Evolutionary conservation across 176 grass and related monocot species (phyloP).

Genomic region (Carex littledalei): DNA sequence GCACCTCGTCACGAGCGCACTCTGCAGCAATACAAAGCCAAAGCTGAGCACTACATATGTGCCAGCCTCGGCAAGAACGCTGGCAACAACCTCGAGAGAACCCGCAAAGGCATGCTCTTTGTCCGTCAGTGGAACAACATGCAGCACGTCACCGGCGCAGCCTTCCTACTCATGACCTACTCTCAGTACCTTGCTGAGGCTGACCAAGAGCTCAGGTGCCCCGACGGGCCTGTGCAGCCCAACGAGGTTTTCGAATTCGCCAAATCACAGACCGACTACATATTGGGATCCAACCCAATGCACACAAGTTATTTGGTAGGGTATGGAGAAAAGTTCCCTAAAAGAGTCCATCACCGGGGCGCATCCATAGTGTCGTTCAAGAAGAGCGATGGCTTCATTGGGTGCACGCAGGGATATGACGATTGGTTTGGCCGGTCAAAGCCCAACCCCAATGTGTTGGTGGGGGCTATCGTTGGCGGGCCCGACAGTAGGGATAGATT

Average conservation of each 20-base stretch:
- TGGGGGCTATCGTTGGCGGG: slow-evolving; percentile 71
- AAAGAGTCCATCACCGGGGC: slow-evolving; percentile 49
- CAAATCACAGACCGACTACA: slow-evolving; percentile 49
- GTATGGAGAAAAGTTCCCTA: slow-evolving; percentile 51
- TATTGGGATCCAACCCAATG: slow-evolving; percentile 57
- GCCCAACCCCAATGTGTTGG: slow-evolving; percentile 51
- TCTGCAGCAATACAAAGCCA: slow-evolving; percentile 47
- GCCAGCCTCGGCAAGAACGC: slow-evolving; percentile 45
- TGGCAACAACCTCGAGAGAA: slow-evolving; percentile 37
- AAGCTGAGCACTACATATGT: slow-evolving; percentile 75
- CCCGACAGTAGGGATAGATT: slow-evolving; percentile 45
- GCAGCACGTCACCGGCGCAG: slow-evolving; percentile 63
- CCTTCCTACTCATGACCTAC: slow-evolving; percentile 58
- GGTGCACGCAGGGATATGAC: slow-evolving; percentile 51
- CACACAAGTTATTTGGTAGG: slow-evolving; percentile 76
- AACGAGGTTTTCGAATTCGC: slow-evolving; percentile 37
- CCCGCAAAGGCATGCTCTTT: slow-evolving; percentile 56
- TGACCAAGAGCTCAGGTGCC: slow-evolving; percentile 3
- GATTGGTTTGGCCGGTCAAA: slow-evolving; percentile 39
- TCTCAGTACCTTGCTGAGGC: slow-evolving; percentile 29
- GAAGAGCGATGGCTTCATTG: slow-evolving; percentile 41
- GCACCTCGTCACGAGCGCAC: slow-evolving; percentile 17
- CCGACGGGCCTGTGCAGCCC: not conserved
- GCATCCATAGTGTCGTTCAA: slow-evolving; percentile 63
- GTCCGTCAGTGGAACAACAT: slow-evolving; percentile 78